Base-by-base conservation (phyloP, 2,329 filamentous ascomycete genomes). In the Fusarium multiceps region DNA sequence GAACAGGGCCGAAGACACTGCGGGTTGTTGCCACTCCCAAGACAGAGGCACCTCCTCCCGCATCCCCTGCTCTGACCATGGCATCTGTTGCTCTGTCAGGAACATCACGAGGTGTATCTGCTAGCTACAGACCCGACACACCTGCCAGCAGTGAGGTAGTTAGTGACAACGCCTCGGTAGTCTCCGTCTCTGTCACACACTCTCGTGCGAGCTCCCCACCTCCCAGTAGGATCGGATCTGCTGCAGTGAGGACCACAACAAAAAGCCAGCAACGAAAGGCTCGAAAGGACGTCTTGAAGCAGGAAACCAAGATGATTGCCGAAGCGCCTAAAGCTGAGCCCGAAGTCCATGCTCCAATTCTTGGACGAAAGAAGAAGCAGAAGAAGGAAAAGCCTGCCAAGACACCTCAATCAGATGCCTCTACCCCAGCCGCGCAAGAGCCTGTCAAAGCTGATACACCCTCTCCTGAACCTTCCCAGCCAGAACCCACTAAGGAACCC, bases 281-380 rank as follows among this genome's bases (percentile, higher is more conserved):
- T 74, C 88, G 90, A 68, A 90, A 90, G 77, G 90, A 91, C 68
- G 87, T 86, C 20, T 82, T 88, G 63, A 91, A 89, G 74, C 88
- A 90, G 73, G 89, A 92, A 59, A 86, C 85, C 4, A 85, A 84
- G 20, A 78, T 84, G 34, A 85, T 89, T 63, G 81, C 80, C 5
- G 87, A 88, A 66, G 72, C 81, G 1, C 74, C 86, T 68, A 83
- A 84, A 50, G 74, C 81, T 16, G 89, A 90, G 62, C 78, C 84
- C 14, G 83, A 87, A 54, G 86, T 88, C 69, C 86, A 88, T 70
- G 93, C 89, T 10, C 93, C 93, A 0, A 91, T 97, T 42, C 78
- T 93, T 50, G 92, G 92, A 34, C 88, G 93, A 55, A 94, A 94
- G 84, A 95, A 93, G 84, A 96, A 95, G 81, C 88, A 92, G 77